Conservation (phyloP, 2,329 filamentous ascomycete species). For the Esteya vermicola region DNA sequence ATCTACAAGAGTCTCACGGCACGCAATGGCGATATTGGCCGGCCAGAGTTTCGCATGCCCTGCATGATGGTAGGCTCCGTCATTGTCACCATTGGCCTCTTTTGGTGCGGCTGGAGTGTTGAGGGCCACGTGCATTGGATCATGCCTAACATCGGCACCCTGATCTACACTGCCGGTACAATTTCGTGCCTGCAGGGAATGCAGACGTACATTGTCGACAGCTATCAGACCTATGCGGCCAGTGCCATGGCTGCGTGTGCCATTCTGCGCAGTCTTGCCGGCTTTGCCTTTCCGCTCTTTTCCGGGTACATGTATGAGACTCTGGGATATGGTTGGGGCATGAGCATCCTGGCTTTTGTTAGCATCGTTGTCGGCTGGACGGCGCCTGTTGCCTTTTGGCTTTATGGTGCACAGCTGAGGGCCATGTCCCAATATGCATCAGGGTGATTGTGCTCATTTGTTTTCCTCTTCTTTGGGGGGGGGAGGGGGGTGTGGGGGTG, state of each 20-base stretch:
- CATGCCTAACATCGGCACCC: neutral
- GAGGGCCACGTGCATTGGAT: neutral
- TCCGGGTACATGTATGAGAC: neutral
- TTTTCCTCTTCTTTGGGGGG: neutral
- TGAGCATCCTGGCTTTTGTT: neutral
- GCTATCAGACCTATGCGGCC: neutral
- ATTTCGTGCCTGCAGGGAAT: neutral
- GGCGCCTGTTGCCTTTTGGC: neutral
- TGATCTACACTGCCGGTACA: neutral
- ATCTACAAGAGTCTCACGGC: neutral
- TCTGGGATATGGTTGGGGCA: neutral
- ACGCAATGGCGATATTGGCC: neutral
- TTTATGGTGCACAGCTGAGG: neutral
- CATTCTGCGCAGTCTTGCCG: neutral
- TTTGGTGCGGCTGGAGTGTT: neutral
- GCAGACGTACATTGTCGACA: neutral
- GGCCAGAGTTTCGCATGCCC: neutral
- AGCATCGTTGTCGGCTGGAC: neutral
- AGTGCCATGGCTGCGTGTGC: neutral
- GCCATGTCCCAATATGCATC: slow-evolving; percentile 1
- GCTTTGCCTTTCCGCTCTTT: neutral
- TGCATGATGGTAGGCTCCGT: neutral
- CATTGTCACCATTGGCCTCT: neutral
- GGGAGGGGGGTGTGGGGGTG: too few species aligned
- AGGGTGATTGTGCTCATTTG: neutral